phyloP scores from a whole-genome alignment of 257 asterid species.

The Salvia miltiorrhiza region DNA sequence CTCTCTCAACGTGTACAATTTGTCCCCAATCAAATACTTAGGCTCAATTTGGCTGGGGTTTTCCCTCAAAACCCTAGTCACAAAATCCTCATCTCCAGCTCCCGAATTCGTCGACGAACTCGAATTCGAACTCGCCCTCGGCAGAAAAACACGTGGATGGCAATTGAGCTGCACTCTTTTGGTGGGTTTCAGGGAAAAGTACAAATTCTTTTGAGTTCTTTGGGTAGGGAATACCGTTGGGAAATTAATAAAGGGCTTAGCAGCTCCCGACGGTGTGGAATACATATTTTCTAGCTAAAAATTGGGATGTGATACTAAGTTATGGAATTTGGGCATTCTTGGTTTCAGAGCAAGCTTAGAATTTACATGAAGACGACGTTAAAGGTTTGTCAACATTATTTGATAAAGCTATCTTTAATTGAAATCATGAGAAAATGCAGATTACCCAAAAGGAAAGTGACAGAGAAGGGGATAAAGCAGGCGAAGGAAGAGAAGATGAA shows the following conservation, averaged over 20 bases:
- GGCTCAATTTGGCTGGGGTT: slow-evolving; percentile 96
- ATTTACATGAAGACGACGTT: neutral
- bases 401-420: neutral
- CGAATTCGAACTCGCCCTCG: slow-evolving; percentile 43
- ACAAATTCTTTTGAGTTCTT: slow-evolving; percentile 15
- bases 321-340: slow-evolving; percentile 23
- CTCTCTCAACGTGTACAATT: slow-evolving; percentile 68
- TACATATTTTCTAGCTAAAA: slow-evolving; percentile 28
- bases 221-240: slow-evolving; percentile 37
- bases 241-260: slow-evolving; percentile 38
- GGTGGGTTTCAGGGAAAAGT: slow-evolving; percentile 22
- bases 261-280: slow-evolving; percentile 34
- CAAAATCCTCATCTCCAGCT: slow-evolving; percentile 66
- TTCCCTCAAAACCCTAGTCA: slow-evolving; percentile 79
- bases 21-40: slow-evolving; percentile 67
- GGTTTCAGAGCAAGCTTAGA: neutral
- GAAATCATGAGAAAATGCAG: neutral
- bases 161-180: slow-evolving; percentile 27
- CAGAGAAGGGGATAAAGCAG: neutral
- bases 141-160: slow-evolving; percentile 36
- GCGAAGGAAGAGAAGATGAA: neutral
- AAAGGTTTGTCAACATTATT: neutral
- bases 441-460: neutral
- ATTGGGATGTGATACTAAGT: neutral
- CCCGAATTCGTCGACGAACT: slow-evolving; percentile 31